Evolutionary conservation across 345 rosid genomes (phyloP).

Genomic region (Syzygium oleosum): DNA sequence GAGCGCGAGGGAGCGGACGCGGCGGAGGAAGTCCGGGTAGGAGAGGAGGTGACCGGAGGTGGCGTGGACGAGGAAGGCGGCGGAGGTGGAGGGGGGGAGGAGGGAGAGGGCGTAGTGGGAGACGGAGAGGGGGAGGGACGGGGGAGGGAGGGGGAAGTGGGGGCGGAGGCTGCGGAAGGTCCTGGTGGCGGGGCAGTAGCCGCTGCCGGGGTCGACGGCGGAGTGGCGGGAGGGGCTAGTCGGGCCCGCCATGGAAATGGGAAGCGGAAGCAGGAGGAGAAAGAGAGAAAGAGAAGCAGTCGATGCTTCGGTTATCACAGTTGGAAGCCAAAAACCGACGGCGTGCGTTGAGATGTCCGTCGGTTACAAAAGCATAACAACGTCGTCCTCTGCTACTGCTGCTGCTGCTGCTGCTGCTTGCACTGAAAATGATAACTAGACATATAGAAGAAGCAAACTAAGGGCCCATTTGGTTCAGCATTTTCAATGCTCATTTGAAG

Average conservation of each 20-base stretch:
- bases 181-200: slow-evolving; percentile 14
- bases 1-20: slow-evolving; percentile 2
- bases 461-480: no score
- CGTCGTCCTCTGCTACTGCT: neutral
- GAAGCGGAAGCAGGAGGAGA: neutral
- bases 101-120: slow-evolving; percentile 15
- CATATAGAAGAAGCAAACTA: neutral
- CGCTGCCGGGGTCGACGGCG: slow-evolving; percentile 10
- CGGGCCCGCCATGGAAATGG: neutral
- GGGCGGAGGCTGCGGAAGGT: slow-evolving; percentile 19
- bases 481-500: no score
- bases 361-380: neutral
- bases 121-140: slow-evolving; percentile 5
- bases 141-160: slow-evolving; percentile 1
- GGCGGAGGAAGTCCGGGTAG: neutral
- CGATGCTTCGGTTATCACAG: neutral
- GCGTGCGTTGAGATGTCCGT: neutral
- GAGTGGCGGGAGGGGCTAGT: neutral
- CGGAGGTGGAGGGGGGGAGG: neutral
- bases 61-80: neutral
- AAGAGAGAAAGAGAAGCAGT: neutral
- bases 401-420: neutral
- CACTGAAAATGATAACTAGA: neutral
- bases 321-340: neutral
- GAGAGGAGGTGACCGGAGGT: neutral